phyloP scores from a whole-genome alignment of 2,329 filamentous ascomycete species.

The Ophiocordyceps camponoti-saundersi region DNA sequence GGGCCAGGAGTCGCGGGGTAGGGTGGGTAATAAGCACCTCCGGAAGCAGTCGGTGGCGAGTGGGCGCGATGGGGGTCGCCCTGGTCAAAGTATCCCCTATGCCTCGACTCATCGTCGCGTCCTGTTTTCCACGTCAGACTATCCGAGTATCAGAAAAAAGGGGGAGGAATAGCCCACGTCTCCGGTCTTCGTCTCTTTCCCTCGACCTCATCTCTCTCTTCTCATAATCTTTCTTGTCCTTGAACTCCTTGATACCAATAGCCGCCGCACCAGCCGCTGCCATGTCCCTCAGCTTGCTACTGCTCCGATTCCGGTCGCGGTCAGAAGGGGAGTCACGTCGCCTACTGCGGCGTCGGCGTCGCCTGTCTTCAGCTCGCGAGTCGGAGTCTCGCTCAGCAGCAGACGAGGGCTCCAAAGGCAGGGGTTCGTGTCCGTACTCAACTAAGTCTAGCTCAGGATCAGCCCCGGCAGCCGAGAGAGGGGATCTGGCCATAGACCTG shows the following conservation, averaged over 20 bases:
- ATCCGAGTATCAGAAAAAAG: neutral
- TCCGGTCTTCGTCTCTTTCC: constrained; percentile 10
- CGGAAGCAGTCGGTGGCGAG: constrained; percentile 32
- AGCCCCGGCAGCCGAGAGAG: constrained; percentile 34
- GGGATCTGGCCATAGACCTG: constrained; percentile 33
- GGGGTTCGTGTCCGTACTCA: constrained; percentile 45
- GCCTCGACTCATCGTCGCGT: constrained; percentile 17
- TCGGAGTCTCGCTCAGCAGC: constrained; percentile 24
- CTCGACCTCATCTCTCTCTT: constrained; percentile 16
- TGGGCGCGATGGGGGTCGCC: constrained; percentile 16
- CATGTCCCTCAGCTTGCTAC: constrained; percentile 35
- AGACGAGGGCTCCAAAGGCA: constrained; percentile 24
- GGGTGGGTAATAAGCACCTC: constrained; percentile 30
- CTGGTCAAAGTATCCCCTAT: constrained; percentile 18
- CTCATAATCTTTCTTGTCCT: constrained; percentile 29
- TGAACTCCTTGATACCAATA: constrained; percentile 44
- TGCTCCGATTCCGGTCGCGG: constrained; percentile 29
- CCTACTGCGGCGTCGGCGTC: constrained; percentile 18
- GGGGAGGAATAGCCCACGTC: constrained; percentile 7
- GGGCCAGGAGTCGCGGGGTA: constrained; percentile 16
- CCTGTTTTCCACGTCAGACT: constrained; percentile 8
- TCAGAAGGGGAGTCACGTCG: constrained; percentile 19
- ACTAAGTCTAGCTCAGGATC: constrained; percentile 53
- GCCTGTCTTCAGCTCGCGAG: constrained; percentile 27
- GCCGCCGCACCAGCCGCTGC: constrained; percentile 43